Base-by-base conservation (phyloP, 2,329 filamentous ascomycete genomes). In the Paecilomyces formosus region DNA sequence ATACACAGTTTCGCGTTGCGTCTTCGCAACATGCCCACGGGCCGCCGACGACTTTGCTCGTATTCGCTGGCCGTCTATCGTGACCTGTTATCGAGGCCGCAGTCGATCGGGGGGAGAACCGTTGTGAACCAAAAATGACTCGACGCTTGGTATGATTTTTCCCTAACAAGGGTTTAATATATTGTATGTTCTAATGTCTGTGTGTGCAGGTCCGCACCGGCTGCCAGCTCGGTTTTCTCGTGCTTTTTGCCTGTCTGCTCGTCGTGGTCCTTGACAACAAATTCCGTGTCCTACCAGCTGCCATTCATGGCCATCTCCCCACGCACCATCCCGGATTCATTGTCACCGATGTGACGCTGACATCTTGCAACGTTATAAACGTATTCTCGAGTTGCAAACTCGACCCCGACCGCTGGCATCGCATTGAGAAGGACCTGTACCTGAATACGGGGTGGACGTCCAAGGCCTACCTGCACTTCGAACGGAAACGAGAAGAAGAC, bases 361-460 rank as follows among this genome's bases (percentile, higher is more conserved):
- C 84, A 18, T 87, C 82, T 55, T 97, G 92, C 76, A 90, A 88
- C 8, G 82, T 82, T 12, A 67, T 94, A 56, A 94, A 92, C 70
- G 70, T 84, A 30, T 88, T 93, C 59, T 88, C 88, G 3, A 88
- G 83, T 52, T 96, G 90, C 77, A 86, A 85, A 62, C 83, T 94
- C 62, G 88, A 94, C 68, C 74, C 81, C 39, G 77, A 85, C 51
- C 79, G 83, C 58, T 97, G 92, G 92, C 86, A 90, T 65, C 88
- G 89, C 54, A 80, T 97, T 62, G 89, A 96, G 64, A 97, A 96
- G 76, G 91, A 97, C 70, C 82, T 97, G 0, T 94, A 91, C 70
- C 82, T 97, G 18, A 85, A 85, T 61, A 84, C 83, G 60, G 83
- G 86, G 55, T 90, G 90, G 85, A 81, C 89, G 51, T 84, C 85